Evolutionary conservation across 2,329 filamentous ascomycete genomes (phyloP), one percentile per base, ranked within the genome.

Genomic region (Colletotrichum agaves): DNA sequence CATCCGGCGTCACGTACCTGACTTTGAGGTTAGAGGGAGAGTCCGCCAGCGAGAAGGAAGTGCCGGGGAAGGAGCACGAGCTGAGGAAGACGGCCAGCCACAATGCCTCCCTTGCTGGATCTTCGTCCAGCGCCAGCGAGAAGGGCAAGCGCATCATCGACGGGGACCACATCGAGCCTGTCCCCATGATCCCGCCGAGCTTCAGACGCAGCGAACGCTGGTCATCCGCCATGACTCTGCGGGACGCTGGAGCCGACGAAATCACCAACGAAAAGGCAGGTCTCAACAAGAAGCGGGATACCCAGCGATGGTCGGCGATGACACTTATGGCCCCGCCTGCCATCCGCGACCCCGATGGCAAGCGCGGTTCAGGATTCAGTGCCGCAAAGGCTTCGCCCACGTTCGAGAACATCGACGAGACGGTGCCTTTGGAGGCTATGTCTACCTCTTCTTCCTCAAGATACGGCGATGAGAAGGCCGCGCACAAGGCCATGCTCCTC

Each of bases 21-120:
- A 67, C 65, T 4, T 47, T 67, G n/a, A 64, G 65, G 23, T 47
- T 67, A 15, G 65, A 67, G 47, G 65, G 61, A 53, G 65, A 67
- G 17, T 64, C 65, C 12, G 37, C 61, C n/a, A 67, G 65, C 53
- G 65, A 67, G 13, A 67, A 67, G 65, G 65, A 57, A 8, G 53
- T 59, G 31, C 57, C 43, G 21, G 50, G 61, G 19, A 67, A 64
- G 61, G 65, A 67, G 5, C 33, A 67, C n/a, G 56, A 64, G 5
- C 55, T 67, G 13, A 67, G 60, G 53, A 67, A 64, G 55, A 67
- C 37, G 17, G 53, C 65, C 61, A 67, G 65, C 53, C 62, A 31
- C 21, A 61, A 60, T n/a, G 21, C 61, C 12, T 67, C 65, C 12
- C n/a, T 67, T 15, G 65, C 61, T 10, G 65, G 65, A 6, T 67